Percentiles rank a stretch among this genome's conserved stretches.
Conservation (phyloP, 1,284 basidiomycete species). For the Xanthoconium separans region DNA sequence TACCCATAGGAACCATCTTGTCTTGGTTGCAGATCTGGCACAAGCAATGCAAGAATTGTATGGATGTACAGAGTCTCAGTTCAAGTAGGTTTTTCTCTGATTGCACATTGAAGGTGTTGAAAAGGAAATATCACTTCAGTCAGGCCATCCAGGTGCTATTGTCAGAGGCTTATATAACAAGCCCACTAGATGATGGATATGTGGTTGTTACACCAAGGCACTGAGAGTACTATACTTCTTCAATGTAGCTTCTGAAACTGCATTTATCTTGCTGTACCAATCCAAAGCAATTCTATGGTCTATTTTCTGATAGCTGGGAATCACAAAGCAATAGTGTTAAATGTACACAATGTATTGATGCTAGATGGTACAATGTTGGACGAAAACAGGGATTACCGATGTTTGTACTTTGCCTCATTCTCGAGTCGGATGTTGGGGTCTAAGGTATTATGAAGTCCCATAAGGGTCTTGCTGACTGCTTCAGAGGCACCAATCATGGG, state of each 20-base stretch:
- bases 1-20: conserved; percentile 7
- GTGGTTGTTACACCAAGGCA: conserved; percentile 32
- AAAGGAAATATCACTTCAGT: conserved; percentile 5
- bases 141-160: conserved; percentile 21
- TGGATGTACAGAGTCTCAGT: conserved; percentile 22
- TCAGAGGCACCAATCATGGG: conserved; percentile 97
- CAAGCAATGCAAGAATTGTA: conserved; percentile 8
- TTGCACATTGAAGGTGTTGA: not conserved
- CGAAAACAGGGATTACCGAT: conserved; percentile 41
- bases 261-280: not conserved
- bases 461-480: conserved; percentile 91
- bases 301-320: not conserved
- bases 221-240: conserved; percentile 4
- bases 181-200: conserved; percentile 29
- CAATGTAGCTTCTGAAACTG: not conserved
- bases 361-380: conserved; percentile 20
- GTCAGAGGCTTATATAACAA: conserved; percentile 33
- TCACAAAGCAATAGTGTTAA: conserved; percentile 4
- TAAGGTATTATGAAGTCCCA: conserved; percentile 88
- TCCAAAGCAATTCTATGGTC: not conserved
- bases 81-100: conserved; percentile 18
- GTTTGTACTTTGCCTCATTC: conserved; percentile 88
- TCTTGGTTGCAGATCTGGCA: conserved; percentile 18
- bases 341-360: conserved; percentile 17
- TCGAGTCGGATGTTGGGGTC: conserved; percentile 80